phyloP scores from a whole-genome alignment of 495 filamentous ascomycete genomes.

The Aspergillus egyptiacus region DNA sequence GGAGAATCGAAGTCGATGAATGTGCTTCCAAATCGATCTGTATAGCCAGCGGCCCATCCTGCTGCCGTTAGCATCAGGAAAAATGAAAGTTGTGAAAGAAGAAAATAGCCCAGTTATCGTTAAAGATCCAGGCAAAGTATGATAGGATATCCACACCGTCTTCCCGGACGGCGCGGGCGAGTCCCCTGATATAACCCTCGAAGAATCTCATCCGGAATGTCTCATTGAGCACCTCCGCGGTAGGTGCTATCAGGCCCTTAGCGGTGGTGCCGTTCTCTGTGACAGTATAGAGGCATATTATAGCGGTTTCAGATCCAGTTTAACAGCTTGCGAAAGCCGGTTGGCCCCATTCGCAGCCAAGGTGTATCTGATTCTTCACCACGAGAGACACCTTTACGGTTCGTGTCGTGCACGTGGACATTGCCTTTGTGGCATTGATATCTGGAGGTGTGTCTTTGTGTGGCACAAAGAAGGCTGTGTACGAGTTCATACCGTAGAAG shows the following conservation, averaged over 20 bases:
- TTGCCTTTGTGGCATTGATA: constrained; percentile 42
- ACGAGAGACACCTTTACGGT: constrained; percentile 39
- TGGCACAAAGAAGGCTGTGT: constrained; percentile 43
- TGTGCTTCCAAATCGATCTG: constrained; percentile 41
- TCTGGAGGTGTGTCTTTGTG: constrained; percentile 33
- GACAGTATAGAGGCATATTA: constrained; percentile 42
- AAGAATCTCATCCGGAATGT: constrained; percentile 42
- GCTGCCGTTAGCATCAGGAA: background rate
- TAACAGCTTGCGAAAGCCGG: constrained; percentile 40
- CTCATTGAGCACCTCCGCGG: constrained; percentile 36
- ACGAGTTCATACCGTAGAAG: constrained; percentile 50
- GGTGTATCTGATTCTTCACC: constrained; percentile 43
- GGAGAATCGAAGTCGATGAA: constrained; percentile 39
- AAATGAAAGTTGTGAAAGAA: background rate
- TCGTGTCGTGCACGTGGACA: constrained; percentile 36
- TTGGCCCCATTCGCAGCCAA: constrained; percentile 39
- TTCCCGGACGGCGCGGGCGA: constrained; percentile 39
- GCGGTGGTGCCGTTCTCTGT: constrained; percentile 47
- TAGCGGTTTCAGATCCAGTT: constrained; percentile 41
- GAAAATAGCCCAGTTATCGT: constrained; percentile 37
- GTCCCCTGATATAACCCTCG: constrained; percentile 38
- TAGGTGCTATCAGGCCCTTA: constrained; percentile 39
- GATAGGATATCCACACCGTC: constrained; percentile 41
- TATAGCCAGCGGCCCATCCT: constrained; percentile 47
- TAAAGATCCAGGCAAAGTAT: constrained; percentile 47